These are phyloP conservation scores for Podospora comata DNA, from an alignment of 495 filamentous ascomycete species.

Conservation along the genomic window DNA sequence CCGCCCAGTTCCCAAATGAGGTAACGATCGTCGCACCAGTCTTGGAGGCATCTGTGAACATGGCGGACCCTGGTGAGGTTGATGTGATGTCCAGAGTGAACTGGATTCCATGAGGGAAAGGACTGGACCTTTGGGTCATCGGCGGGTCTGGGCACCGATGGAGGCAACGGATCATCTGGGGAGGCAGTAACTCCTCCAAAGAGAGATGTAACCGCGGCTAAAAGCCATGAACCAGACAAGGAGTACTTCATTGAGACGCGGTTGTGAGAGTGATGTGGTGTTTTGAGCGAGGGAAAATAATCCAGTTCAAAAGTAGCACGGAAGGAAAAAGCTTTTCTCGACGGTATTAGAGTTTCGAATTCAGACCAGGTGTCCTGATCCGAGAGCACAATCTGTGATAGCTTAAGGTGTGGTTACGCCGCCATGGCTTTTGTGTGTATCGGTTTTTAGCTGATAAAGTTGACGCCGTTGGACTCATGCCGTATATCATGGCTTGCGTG, in stretches of 20 bases:
- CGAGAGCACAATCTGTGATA: no score
- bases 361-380: no score
- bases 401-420: no score
- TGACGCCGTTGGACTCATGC: no score
- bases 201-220: neutral
- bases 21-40: neutral
- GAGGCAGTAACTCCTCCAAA: neutral
- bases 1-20: neutral
- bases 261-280: neutral
- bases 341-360: no score
- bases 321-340: no score
- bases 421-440: no score
- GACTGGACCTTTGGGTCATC: neutral
- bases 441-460: no score
- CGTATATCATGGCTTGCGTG: no score
- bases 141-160: neutral
- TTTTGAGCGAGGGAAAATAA: neutral
- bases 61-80: neutral
- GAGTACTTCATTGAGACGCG: neutral
- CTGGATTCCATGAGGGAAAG: neutral
- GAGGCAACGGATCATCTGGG: neutral
- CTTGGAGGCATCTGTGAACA: neutral
- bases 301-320: no score
- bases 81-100: neutral
- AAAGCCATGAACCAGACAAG: neutral